Evolutionary conservation across 192 early-diverging fungal genomes (phyloP).

Genomic region (Polychytrium aggregatum): DNA sequence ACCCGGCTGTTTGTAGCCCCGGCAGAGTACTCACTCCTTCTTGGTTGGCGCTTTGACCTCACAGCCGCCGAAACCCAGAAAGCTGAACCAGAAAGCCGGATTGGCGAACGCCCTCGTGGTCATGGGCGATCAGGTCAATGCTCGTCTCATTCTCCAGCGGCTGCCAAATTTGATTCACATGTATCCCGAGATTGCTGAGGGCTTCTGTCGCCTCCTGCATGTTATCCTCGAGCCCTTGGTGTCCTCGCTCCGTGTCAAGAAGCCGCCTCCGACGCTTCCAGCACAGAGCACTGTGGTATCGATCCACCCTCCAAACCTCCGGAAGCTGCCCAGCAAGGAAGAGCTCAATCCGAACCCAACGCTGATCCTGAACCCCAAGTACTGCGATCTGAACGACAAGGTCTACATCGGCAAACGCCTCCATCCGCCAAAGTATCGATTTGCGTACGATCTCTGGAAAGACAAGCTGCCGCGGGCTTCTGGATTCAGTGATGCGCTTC

Average conservation of each 20-base stretch:
- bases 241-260: constrained; percentile 8
- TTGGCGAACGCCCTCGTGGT: constrained; percentile 46
- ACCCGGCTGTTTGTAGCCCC: too few relatives aligned
- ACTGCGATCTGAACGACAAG: constrained; percentile 6
- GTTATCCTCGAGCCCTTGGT: constrained; percentile 49
- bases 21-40: too few relatives aligned
- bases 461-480: constrained; percentile 19
- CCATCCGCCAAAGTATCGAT: constrained; percentile 29
- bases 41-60: too few relatives aligned
- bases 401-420: constrained; percentile 13
- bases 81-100: constrained; percentile 58
- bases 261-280: too few relatives aligned
- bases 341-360: too few relatives aligned
- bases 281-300: too few relatives aligned
- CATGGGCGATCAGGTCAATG: constrained; percentile 47
- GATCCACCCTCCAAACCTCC: too few relatives aligned
- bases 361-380: constrained; percentile 4
- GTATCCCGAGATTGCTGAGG: constrained; percentile 47
- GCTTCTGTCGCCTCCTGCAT: constrained; percentile 48
- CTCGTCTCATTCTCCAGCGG: constrained; percentile 36
- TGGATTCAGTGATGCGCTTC: constrained; percentile 9
- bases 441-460: constrained; percentile 53
- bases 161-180: constrained; percentile 36
- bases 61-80: too few relatives aligned
- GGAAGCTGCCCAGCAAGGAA: too few relatives aligned